phyloP scores from a whole-genome alignment of 106 monocot species.

The Triglochin maritima region DNA sequence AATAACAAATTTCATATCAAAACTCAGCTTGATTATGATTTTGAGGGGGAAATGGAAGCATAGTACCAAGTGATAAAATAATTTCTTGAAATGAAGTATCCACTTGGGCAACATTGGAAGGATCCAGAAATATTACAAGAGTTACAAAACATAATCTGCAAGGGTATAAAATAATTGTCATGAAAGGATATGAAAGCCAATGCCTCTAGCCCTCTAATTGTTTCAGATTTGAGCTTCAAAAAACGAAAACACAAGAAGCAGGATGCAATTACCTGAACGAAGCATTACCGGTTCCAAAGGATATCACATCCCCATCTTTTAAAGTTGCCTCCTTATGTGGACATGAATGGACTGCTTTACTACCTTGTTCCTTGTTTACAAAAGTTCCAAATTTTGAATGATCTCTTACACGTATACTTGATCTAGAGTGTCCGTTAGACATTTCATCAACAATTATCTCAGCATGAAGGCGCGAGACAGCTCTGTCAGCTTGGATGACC shows the following conservation, averaged over 20 bases:
- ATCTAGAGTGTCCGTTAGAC: slow-evolving; percentile 10
- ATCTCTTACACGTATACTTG: slow-evolving; percentile 47
- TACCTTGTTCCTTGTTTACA: slow-evolving; percentile 49
- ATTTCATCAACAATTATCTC: slow-evolving; percentile 71
- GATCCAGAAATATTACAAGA: slow-evolving; percentile 30
- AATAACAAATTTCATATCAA: too few species aligned
- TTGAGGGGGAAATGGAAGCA: background rate
- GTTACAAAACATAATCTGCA: slow-evolving; percentile 65
- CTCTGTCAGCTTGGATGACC: slow-evolving; percentile 66
- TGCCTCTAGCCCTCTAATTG: background rate
- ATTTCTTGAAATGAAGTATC: slow-evolving; percentile 31
- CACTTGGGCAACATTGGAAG: slow-evolving; percentile 5
- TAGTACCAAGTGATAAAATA: slow-evolving; percentile 63
- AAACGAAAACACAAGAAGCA: background rate
- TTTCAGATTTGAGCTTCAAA: background rate
- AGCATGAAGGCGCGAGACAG: slow-evolving; percentile 77
- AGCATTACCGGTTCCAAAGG: slow-evolving; percentile 86
- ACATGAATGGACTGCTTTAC: slow-evolving; percentile 32
- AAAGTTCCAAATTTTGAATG: slow-evolving; percentile 84
- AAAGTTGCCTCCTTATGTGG: slow-evolving; percentile 39
- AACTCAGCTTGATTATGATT: too few species aligned
- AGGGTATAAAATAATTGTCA: slow-evolving; percentile 4
- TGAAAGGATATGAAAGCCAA: background rate
- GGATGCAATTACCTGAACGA: slow-evolving; percentile 62
- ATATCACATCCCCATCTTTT: slow-evolving; percentile 49